Evolutionary conservation across 2,329 filamentous ascomycete species (phyloP).

Genomic region (Claviceps citrina): DNA sequence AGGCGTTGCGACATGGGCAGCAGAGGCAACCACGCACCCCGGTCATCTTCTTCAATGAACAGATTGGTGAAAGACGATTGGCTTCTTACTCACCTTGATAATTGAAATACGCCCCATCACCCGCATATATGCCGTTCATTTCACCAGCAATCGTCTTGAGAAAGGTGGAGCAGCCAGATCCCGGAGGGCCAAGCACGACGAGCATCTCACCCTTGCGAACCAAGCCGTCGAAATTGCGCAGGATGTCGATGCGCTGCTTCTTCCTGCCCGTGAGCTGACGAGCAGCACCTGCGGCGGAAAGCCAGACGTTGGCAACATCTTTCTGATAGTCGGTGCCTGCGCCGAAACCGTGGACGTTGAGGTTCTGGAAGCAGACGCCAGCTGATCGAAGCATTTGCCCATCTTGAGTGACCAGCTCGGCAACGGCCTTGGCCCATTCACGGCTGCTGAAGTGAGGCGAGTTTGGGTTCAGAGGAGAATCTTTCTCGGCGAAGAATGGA

Average conservation of each 20-base stretch:
- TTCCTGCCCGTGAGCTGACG: slow-evolving; percentile 36
- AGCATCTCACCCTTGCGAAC: slow-evolving; percentile 61
- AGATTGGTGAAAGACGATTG: neutral
- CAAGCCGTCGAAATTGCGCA: slow-evolving; percentile 51
- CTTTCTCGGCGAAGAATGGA: slow-evolving; percentile 32
- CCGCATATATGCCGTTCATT: slow-evolving; percentile 63
- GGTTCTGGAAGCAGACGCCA: slow-evolving; percentile 50
- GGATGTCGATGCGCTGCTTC: slow-evolving; percentile 48
- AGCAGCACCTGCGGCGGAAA: slow-evolving; percentile 29
- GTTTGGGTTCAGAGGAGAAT: slow-evolving; percentile 38
- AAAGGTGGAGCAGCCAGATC: slow-evolving; percentile 67
- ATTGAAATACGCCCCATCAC: slow-evolving; percentile 58
- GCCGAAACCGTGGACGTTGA: slow-evolving; percentile 54
- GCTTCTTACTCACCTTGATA: slow-evolving; percentile 48
- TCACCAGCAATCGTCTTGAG: slow-evolving; percentile 75
- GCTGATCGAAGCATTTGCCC: slow-evolving; percentile 45
- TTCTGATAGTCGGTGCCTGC: slow-evolving; percentile 56
- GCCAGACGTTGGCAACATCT: slow-evolving; percentile 46
- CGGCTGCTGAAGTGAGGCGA: slow-evolving; percentile 38
- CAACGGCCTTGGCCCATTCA: slow-evolving; percentile 45
- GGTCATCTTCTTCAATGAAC: neutral
- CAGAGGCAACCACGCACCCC: slow-evolving; percentile 1
- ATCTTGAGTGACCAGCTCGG: slow-evolving; percentile 34
- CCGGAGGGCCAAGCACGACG: slow-evolving; percentile 57
- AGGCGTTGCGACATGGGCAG: slow-evolving; percentile 1